Evolutionary conservation across 176 grass and related monocot genomes (phyloP).

Genomic region (Cymbopogon citratus): DNA sequence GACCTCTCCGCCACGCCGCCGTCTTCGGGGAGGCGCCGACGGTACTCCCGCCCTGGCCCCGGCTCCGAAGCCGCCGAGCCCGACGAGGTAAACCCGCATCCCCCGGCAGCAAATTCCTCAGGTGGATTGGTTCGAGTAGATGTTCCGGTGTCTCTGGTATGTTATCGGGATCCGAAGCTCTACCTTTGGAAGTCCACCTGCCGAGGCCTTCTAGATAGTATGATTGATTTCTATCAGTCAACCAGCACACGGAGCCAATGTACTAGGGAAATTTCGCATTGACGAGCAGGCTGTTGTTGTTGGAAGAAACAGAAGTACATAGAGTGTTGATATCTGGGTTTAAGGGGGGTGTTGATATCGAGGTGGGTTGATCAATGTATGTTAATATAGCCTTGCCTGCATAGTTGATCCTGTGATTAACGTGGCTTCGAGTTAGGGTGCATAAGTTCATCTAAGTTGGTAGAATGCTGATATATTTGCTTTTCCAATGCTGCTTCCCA

Average conservation of each 20-base stretch:
- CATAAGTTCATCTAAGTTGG: background rate
- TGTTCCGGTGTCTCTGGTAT: background rate
- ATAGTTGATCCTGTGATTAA: background rate
- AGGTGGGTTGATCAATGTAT: background rate
- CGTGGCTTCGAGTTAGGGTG: background rate
- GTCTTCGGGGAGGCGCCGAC: conserved; percentile 35
- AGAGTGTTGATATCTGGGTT: background rate
- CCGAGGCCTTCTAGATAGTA: background rate
- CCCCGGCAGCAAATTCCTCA: background rate
- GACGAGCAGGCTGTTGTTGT: background rate
- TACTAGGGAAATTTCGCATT: background rate
- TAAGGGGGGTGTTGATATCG: background rate
- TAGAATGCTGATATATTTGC: background rate
- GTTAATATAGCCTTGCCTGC: background rate
- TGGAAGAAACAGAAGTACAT: background rate
- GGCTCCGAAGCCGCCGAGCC: conserved; percentile 39
- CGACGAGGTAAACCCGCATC: conserved; percentile 46
- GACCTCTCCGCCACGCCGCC: conserved; percentile 6
- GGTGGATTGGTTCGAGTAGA: background rate
- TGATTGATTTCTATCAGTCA: background rate
- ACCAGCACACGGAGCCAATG: background rate
- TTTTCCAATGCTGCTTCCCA: background rate
- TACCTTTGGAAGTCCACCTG: background rate
- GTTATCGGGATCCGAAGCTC: background rate
- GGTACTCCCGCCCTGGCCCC: conserved; percentile 36